Base-by-base conservation (phyloP, 2,329 filamentous ascomycete species). In the Elsinoe australis region DNA sequence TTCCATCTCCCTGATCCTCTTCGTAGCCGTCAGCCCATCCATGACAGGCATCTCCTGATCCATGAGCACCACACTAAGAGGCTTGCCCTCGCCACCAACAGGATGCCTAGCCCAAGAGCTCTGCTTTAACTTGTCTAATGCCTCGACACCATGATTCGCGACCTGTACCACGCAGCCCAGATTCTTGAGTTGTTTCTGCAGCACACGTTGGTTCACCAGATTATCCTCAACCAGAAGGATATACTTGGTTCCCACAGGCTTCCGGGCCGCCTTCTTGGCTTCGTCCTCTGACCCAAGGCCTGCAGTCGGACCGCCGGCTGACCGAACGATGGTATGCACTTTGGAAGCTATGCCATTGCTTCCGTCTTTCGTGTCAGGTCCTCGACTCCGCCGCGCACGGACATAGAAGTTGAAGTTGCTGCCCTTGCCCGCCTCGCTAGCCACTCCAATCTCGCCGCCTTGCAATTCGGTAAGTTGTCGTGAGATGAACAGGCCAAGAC, bases 41-140 rank as follows among this genome's bases (percentile, higher is more conserved):
- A 88, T 88, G 34, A 87, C 74, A 1, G 85, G 85, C 83, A 87
- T 87, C 59, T 87, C 83, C 29, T 87, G 70, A 58, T 87, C 83
- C 83, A 87, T 86, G 6, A 87, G 64, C n/a, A 87, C 80, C 35
- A 86, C 53, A 29, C 50, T 56, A 28, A 56, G 45, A 2, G 42
- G 46, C 6, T 53, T 51, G n/a, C 41, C 44, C 24, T 47, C 47
- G 9, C 15, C 14, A 3, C 21, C 15, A 69, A 3, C 73, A 61
- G 4, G 68, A 68, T 56, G n/a, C n/a, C n/a, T 74, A 71, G 19
- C 70, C 71, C 48, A 71, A 70, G 53, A 70, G 67, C 50, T 70
- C 69, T 17, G 66, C 67, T 69, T 69, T 6, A 73, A 61, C 15
- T 60, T 59, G 19, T 71, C 70, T 3, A 74, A 62, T 6, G 68